A percentile compares a stretch with the other conserved stretches of the same genome.
Conservation (phyloP, 1,284 basidiomycete species). For the Crucibulum parvulum region DNA sequence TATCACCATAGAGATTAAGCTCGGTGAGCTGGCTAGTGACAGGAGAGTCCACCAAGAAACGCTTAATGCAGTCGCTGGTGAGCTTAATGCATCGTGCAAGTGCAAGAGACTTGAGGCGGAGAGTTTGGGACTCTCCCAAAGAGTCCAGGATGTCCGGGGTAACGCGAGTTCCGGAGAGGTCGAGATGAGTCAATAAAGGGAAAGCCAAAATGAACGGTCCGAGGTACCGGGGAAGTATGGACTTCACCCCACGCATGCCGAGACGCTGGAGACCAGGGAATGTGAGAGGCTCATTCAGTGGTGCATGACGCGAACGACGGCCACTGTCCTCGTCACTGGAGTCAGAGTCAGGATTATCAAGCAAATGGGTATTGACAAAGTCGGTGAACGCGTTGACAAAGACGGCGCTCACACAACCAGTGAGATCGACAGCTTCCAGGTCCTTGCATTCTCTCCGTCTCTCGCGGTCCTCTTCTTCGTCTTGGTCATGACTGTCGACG, state of each 20-base stretch:
- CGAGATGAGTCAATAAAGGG: slow-evolving; percentile 89
- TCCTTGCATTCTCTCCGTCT: slow-evolving; percentile 80
- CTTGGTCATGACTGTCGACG: slow-evolving; percentile 55
- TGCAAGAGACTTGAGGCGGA: slow-evolving; percentile 82
- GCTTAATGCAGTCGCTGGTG: slow-evolving; percentile 79
- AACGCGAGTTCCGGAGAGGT: slow-evolving; percentile 86
- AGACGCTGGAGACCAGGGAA: slow-evolving; percentile 87
- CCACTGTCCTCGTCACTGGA: slow-evolving; percentile 52
- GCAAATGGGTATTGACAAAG: slow-evolving; percentile 81
- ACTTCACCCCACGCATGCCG: slow-evolving; percentile 86
- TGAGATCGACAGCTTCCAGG: slow-evolving; percentile 91
- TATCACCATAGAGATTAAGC: slow-evolving; percentile 90
- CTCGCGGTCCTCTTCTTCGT: slow-evolving; percentile 77
- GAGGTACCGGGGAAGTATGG: slow-evolving; percentile 74
- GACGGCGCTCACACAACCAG: slow-evolving; percentile 91
- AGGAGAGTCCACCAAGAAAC: slow-evolving; percentile 77
- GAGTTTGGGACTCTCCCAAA: slow-evolving; percentile 67
- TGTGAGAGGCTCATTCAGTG: slow-evolving; percentile 54
- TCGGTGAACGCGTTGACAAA: slow-evolving; percentile 87
- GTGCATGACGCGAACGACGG: slow-evolving; percentile 35
- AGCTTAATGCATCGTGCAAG: slow-evolving; percentile 90
- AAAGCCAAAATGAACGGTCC: slow-evolving; percentile 86
- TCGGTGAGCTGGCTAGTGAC: slow-evolving; percentile 75
- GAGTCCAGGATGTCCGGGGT: slow-evolving; percentile 78
- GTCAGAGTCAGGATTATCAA: slow-evolving; percentile 51